Conservation (phyloP, 177 flowering plant species). For the Tripterygium wilfordii region DNA sequence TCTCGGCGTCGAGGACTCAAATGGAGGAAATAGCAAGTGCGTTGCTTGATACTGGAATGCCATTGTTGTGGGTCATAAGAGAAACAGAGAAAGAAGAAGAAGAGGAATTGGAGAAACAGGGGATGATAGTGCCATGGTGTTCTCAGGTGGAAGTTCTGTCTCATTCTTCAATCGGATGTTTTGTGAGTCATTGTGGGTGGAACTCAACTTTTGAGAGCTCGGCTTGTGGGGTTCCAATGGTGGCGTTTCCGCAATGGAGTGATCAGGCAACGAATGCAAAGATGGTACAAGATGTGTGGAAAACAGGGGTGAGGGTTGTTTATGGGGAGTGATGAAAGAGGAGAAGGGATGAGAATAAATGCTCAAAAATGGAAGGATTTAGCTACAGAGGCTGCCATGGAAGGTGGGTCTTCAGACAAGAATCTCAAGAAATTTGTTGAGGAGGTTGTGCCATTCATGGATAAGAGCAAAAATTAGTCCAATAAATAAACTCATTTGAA, state of each 20-base stretch:
- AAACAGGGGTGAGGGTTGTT: conserved; percentile 26
- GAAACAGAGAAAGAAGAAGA: conserved; percentile 1
- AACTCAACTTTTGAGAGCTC: conserved; percentile 36
- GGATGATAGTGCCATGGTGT: conserved; percentile 49
- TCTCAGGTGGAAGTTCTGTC: conserved; percentile 39
- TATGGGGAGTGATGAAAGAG: conserved; percentile 21
- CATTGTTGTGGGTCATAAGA: conserved; percentile 45
- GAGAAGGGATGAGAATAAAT: conserved; percentile 24
- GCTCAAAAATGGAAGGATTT: conserved; percentile 25
- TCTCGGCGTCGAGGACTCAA: conserved; percentile 18
- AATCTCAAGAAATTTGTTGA: conserved; percentile 25
- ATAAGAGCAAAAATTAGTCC: too few relatives aligned
- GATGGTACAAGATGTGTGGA: conserved; percentile 37
- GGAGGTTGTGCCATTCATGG: too few relatives aligned
- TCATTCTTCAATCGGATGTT: conserved; percentile 35
- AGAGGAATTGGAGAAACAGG: conserved; percentile 10
- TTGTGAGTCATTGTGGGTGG: conserved; percentile 51
- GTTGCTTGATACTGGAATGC: conserved; percentile 13
- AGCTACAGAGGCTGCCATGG: conserved; percentile 23
- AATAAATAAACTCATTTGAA: too few relatives aligned
- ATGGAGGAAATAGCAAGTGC: conserved; percentile 31
- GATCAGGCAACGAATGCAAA: conserved; percentile 55
- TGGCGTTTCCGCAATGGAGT: conserved; percentile 45
- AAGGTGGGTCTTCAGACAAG: conserved; percentile 26
- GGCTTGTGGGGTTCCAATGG: conserved; percentile 41